Percentiles rank a stretch among this genome's conserved stretches.
Conservation (phyloP, 164 flowering plant genomes). For the Dillenia suffruticosa region DNA sequence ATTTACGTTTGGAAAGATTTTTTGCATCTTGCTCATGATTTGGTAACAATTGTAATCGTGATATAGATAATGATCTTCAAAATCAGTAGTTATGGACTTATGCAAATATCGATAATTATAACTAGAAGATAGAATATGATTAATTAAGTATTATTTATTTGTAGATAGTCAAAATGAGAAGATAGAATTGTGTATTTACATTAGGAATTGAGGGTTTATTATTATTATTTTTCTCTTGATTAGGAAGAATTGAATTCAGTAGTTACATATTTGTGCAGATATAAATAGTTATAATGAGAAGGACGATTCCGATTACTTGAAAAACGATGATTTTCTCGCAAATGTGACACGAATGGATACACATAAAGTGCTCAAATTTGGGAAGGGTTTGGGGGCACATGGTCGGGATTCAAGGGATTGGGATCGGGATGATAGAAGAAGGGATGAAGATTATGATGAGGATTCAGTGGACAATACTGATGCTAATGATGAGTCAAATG, state of each 20-base stretch:
- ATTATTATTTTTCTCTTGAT: not conserved
- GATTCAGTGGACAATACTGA: slow-evolving; percentile 34
- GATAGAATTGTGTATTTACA: too few relatives aligned
- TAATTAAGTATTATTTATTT: too few relatives aligned
- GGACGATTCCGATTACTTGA: slow-evolving; percentile 49
- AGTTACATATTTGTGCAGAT: slow-evolving; percentile 57
- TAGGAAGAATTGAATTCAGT: slow-evolving; percentile 23
- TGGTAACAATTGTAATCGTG: too few relatives aligned
- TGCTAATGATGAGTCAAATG: slow-evolving; percentile 20
- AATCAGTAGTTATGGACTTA: too few relatives aligned
- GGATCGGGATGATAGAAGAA: slow-evolving; percentile 95
- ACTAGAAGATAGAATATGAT: too few relatives aligned
- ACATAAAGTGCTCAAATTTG: slow-evolving; percentile 60
- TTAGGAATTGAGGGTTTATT: too few relatives aligned
- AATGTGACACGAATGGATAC: slow-evolving; percentile 55
- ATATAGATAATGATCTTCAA: too few relatives aligned
- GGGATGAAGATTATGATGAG: slow-evolving; percentile 84
- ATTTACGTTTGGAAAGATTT: too few relatives aligned
- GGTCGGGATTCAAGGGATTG: slow-evolving; percentile 94
- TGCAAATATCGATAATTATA: too few relatives aligned
- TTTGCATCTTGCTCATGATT: too few relatives aligned
- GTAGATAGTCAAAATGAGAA: too few relatives aligned
- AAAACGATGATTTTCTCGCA: slow-evolving; percentile 59
- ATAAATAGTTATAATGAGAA: slow-evolving; percentile 23
- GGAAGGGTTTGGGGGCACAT: slow-evolving; percentile 55